Evolutionary conservation across 2,329 filamentous ascomycete species (phyloP).

Genomic region (Keithomyces neogunnii): DNA sequence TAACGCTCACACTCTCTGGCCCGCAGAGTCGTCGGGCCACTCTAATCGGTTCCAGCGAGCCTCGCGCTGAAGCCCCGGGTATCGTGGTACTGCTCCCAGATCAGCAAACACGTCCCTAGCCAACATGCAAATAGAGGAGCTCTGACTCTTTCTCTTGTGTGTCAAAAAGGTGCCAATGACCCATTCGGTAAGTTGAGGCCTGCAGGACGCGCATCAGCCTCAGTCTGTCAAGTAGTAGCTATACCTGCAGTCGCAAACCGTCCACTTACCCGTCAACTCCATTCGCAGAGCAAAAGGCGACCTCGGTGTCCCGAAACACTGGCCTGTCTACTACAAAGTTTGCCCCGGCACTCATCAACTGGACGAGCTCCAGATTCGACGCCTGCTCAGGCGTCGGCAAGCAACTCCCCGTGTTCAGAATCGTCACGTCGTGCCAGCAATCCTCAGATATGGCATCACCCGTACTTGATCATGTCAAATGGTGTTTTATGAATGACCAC

Average conservation of each 20-base stretch:
- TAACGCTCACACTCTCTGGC: neutral
- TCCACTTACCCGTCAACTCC: neutral
- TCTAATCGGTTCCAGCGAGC: neutral
- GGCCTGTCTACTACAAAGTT: neutral
- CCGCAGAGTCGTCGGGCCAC: neutral
- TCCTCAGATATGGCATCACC: no score
- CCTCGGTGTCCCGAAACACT: neutral
- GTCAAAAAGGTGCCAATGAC: neutral
- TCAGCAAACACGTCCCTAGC: no score
- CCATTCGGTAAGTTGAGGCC: neutral
- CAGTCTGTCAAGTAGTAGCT: neutral
- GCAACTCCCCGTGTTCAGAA: no score
- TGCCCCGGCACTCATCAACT: neutral
- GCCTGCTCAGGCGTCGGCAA: neutral
- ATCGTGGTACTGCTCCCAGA: neutral
- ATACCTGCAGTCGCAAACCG: no score
- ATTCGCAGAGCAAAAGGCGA: neutral
- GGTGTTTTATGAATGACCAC: no score
- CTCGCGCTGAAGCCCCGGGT: neutral
- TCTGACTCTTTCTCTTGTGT: neutral
- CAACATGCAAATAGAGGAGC: neutral
- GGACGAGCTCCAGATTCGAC: neutral
- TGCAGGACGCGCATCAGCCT: neutral
- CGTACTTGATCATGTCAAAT: no score
- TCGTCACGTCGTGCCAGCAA: neutral